Conservation (phyloP, 2,329 filamentous ascomycete genomes). For the Corinectria fuckeliana region DNA sequence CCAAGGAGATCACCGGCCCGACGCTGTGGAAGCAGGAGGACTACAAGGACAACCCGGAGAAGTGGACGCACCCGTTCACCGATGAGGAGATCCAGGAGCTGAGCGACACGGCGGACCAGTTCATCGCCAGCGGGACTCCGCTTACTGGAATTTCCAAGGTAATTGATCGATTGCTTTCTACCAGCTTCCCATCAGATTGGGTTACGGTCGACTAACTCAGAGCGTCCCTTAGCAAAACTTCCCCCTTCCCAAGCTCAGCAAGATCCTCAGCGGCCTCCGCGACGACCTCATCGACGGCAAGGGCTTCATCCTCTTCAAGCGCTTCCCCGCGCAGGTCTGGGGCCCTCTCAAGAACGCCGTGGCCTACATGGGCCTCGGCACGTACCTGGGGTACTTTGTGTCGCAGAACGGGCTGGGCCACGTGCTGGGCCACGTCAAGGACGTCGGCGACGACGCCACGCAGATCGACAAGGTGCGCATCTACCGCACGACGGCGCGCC, state of each 20-base stretch:
- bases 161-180: not conserved
- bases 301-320: conserved; percentile 89
- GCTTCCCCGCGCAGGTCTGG: conserved; percentile 80
- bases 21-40: conserved; percentile 77
- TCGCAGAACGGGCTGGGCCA: conserved; percentile 86
- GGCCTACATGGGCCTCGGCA: conserved; percentile 89
- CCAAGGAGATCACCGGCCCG: conserved; percentile 71
- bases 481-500: conserved; percentile 79
- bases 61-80: conserved; percentile 77
- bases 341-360: conserved; percentile 79
- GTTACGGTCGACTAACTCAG: conserved; percentile 18
- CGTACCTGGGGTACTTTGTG: conserved; percentile 86
- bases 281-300: conserved; percentile 73
- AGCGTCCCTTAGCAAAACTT: conserved; percentile 49
- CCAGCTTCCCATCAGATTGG: too few species aligned
- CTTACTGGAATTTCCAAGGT: conserved; percentile 69
- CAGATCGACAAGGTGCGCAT: conserved; percentile 89
- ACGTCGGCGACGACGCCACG: conserved; percentile 79
- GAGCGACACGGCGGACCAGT: conserved; percentile 69
- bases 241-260: conserved; percentile 49
- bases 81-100: conserved; percentile 72
- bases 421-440: conserved; percentile 88
- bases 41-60: conserved; percentile 67
- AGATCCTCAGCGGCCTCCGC: conserved; percentile 45
- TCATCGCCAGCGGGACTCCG: conserved; percentile 68